Evolutionary conservation across 805 yeast genomes (phyloP), one percentile per base, ranked within the genome.

Genomic region (Blastobotrys americana): DNA sequence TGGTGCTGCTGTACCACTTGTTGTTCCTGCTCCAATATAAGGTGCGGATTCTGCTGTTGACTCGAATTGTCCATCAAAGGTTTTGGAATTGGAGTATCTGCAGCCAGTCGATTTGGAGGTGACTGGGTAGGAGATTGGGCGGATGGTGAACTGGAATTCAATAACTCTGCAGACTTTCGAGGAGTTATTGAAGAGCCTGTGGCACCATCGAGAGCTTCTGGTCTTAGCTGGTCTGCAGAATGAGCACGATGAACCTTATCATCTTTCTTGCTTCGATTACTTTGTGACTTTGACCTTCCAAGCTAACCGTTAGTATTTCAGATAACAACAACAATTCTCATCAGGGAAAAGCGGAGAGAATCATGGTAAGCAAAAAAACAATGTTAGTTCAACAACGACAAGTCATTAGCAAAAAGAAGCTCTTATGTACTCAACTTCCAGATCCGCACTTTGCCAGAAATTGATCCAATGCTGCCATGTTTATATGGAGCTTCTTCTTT

Each of bases 241-340:
- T 23, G 15, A 17, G 43, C 16, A 22, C 36, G 23, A 36, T 41
- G 22, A 33, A 34, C 40, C n/a, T 19, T 43, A 42, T 28, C 51
- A 42, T 28, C 40, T 17, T 44, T 43, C 39, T 46, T 48, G 5
- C 37, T 5, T 25, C 44, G 39, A 8, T 40, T 35, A 16, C 37
- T 36, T 27, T 47, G 46, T 13, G 46, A 38, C 9, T 51, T 51
- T 22, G 52, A 48, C 20, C 54, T 47, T 17, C 54, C 49, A 39
- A 51, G 44, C 53, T 49, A 34, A 19, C n/a, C n/a, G 38, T 13
- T 19, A 18, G 41, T 34, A 17, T 37, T 16, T 37, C 20, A n/a
- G n/a, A n/a, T n/a, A n/a, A n/a, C n/a, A n/a, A n/a, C n/a, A n/a
- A n/a, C n/a, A n/a, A n/a, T n/a, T n/a, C n/a, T n/a, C n/a, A n/a